Evolutionary conservation across 2,329 filamentous ascomycete genomes (phyloP).

Genomic region (Cladosporium sp.): DNA sequence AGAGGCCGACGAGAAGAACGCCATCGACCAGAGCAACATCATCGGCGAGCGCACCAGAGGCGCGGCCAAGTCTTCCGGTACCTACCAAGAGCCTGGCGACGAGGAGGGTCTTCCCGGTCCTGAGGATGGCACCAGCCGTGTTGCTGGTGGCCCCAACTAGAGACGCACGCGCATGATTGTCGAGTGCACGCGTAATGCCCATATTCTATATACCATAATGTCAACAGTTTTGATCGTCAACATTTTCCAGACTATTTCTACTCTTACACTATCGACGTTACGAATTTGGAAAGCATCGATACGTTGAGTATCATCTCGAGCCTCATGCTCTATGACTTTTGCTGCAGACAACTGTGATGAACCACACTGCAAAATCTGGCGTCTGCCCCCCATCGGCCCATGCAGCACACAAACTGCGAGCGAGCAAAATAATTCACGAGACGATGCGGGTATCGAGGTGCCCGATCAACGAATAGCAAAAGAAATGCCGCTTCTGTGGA

Average conservation of each 20-base stretch:
- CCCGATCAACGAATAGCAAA: not conserved
- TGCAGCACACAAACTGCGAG: not conserved
- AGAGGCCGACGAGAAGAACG: constrained; percentile 51
- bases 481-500: constrained; percentile 37
- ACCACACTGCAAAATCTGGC: too few relatives aligned
- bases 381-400: not conserved
- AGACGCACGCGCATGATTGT: not conserved
- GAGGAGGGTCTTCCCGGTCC: constrained; percentile 44
- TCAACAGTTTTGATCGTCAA: not conserved
- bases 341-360: not conserved
- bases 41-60: constrained; percentile 50
- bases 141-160: constrained; percentile 5
- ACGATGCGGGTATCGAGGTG: not conserved
- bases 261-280: too few relatives aligned
- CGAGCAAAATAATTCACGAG: not conserved
- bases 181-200: not conserved
- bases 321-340: not conserved
- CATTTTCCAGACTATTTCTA: too few relatives aligned
- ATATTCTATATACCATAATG: not conserved
- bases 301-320: too few relatives aligned
- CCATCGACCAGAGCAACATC: constrained; percentile 52
- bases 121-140: constrained; percentile 28
- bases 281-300: too few relatives aligned
- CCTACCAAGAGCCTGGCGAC: constrained; percentile 54
- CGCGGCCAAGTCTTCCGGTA: constrained; percentile 46